Evolutionary conservation across 2,329 filamentous ascomycete species (phyloP).

Genomic region (Colletotrichum sp.): DNA sequence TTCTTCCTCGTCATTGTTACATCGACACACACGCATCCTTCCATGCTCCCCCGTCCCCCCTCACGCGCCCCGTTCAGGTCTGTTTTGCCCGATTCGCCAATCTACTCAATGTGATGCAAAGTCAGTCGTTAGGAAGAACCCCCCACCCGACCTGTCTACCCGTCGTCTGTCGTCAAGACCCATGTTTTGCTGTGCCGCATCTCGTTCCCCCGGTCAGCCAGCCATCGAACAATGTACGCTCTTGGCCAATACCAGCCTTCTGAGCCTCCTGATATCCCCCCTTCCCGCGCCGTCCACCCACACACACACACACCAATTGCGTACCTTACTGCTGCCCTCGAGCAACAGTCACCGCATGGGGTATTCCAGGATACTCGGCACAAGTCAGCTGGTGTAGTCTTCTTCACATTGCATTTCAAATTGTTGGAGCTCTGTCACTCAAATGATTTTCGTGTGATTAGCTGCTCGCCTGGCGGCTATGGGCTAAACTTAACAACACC

Average conservation of each 20-base stretch:
- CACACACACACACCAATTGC: background rate
- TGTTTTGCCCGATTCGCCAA: constrained; percentile 13
- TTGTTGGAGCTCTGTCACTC: background rate
- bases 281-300: background rate
- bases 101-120: background rate
- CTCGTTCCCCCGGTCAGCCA: background rate
- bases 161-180: background rate
- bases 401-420: background rate
- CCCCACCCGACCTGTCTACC: background rate
- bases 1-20: background rate
- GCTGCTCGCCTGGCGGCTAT: constrained; percentile 8
- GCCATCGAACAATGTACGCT: background rate
- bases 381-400: background rate
- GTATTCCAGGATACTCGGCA: background rate
- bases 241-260: background rate
- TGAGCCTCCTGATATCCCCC: background rate
- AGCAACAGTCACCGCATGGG: background rate
- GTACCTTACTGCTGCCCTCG: background rate
- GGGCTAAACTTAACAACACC: constrained; percentile 24
- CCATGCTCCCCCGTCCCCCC: background rate
- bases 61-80: background rate
- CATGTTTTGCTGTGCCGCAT: constrained; percentile 10
- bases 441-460: constrained; percentile 1
- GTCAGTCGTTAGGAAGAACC: background rate
- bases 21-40: background rate